Conservation (phyloP, 176 grass and related monocot genomes). For the Bolboschoenus planiculmis region DNA sequence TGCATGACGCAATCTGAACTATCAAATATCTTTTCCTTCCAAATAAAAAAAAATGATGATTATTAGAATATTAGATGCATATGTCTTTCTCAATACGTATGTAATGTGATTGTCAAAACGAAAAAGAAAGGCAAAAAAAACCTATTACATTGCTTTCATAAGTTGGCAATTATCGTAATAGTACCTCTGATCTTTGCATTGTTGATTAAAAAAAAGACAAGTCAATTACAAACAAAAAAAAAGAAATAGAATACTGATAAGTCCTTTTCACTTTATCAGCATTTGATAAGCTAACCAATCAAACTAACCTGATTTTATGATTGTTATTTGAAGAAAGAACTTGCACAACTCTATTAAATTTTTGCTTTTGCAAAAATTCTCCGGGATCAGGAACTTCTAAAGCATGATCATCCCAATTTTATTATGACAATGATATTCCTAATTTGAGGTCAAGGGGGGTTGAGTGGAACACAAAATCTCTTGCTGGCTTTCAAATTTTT, state of each 20-base stretch:
- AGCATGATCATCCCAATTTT: not conserved
- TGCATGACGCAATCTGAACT: not conserved
- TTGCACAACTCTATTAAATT: not conserved
- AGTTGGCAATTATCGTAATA: not conserved
- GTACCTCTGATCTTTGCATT: not conserved
- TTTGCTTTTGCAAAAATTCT: slow-evolving; percentile 4
- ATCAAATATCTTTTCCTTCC: too few relatives aligned
- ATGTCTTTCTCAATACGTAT: not conserved
- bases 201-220: not conserved
- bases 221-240: not conserved
- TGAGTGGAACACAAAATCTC: not conserved
- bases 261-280: slow-evolving; percentile 1
- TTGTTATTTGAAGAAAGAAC: not conserved
- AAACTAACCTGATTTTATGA: not conserved
- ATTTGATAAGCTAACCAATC: not conserved
- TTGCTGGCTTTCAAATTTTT: not conserved
- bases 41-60: not conserved
- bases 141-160: not conserved
- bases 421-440: not conserved
- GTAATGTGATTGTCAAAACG: not conserved
- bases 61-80: not conserved
- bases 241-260: not conserved
- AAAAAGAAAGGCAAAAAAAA: not conserved
- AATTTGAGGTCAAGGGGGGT: not conserved
- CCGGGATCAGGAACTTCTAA: not conserved